Percentiles rank a stretch among this genome's conserved stretches.
Evolutionary conservation across 2,329 filamentous ascomycete genomes (phyloP).

Genomic region (Botrytis cinerea): DNA sequence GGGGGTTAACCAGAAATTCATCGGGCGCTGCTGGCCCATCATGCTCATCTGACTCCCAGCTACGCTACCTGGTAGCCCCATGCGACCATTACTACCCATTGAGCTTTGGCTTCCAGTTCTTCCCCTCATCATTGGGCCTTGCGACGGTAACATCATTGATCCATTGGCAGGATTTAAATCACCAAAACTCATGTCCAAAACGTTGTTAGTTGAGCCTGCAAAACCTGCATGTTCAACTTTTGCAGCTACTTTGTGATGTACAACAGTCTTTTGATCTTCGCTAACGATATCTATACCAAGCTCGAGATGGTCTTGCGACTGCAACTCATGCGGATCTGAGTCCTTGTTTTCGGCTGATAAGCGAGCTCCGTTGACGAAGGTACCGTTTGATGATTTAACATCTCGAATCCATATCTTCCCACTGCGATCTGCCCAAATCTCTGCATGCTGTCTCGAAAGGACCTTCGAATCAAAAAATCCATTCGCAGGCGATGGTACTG

Average conservation of each 20-base stretch:
- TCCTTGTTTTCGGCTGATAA: constrained; percentile 93
- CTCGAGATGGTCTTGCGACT: constrained; percentile 88
- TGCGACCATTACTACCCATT: constrained; percentile 61
- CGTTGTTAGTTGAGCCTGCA: constrained; percentile 70
- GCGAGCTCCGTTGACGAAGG: constrained; percentile 91
- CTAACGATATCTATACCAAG: constrained; percentile 98
- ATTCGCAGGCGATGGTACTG: constrained; percentile 84
- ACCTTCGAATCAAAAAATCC: constrained; percentile 99
- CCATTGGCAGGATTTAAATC: constrained; percentile 83
- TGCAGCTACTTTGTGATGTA: constrained; percentile 96
- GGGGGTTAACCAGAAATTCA: constrained; percentile 83
- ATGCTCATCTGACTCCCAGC: constrained; percentile 54
- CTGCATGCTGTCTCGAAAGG: constrained; percentile 90
- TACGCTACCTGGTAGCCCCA: constrained; percentile 55
- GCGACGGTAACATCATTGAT: constrained; percentile 65
- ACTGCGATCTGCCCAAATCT: constrained; percentile 83
- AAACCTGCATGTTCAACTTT: constrained; percentile 95
- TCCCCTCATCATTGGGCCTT: constrained; percentile 69
- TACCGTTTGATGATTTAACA: constrained; percentile 97
- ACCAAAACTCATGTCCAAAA: constrained; percentile 87
- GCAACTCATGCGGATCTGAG: constrained; percentile 90
- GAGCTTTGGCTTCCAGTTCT: constrained; percentile 69
- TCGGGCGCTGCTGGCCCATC: constrained; percentile 71
- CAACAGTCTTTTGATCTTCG: constrained; percentile 97
- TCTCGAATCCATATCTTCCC: constrained; percentile 96